phyloP scores from a whole-genome alignment of 1,284 basidiomycete genomes.

The Coniferiporia weirii region DNA sequence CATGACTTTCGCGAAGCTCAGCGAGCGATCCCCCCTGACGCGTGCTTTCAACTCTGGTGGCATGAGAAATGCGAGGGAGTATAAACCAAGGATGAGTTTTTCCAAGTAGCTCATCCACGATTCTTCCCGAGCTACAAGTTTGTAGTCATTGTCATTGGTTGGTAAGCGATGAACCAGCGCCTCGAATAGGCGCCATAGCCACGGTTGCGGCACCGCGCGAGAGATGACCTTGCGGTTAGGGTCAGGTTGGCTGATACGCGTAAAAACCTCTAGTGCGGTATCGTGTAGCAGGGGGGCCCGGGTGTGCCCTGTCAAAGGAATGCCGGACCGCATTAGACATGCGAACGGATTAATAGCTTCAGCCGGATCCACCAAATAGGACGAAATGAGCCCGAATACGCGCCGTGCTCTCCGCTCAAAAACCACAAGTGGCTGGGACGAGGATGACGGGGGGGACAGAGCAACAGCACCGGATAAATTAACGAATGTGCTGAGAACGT shows the following conservation, averaged over 20 bases:
- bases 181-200: slow-evolving; percentile 61
- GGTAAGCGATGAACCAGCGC: slow-evolving; percentile 81
- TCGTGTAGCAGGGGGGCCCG: slow-evolving; percentile 65
- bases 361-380: slow-evolving; percentile 67
- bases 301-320: slow-evolving; percentile 35
- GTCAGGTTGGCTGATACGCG: slow-evolving; percentile 72
- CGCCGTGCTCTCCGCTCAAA: slow-evolving; percentile 35
- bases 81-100: slow-evolving; percentile 74
- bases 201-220: slow-evolving; percentile 48
- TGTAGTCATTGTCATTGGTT: slow-evolving; percentile 71
- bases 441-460: slow-evolving; percentile 36
- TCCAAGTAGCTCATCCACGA: slow-evolving; percentile 77
- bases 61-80: slow-evolving; percentile 83
- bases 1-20: slow-evolving; percentile 61
- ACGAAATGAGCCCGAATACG: slow-evolving; percentile 66
- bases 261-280: slow-evolving; percentile 79
- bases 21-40: slow-evolving; percentile 54
- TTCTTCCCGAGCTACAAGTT: slow-evolving; percentile 52
- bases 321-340: slow-evolving; percentile 47
- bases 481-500: slow-evolving; percentile 69
- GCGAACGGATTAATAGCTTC: slow-evolving; percentile 62
- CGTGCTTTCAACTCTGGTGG: slow-evolving; percentile 65
- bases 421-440: slow-evolving; percentile 37
- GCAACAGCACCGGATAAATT: slow-evolving; percentile 55
- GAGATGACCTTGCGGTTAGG: slow-evolving; percentile 74